Base-by-base conservation (phyloP, 192 early-diverging fungal genomes). In the Tieghemiomyces parasiticus region DNA sequence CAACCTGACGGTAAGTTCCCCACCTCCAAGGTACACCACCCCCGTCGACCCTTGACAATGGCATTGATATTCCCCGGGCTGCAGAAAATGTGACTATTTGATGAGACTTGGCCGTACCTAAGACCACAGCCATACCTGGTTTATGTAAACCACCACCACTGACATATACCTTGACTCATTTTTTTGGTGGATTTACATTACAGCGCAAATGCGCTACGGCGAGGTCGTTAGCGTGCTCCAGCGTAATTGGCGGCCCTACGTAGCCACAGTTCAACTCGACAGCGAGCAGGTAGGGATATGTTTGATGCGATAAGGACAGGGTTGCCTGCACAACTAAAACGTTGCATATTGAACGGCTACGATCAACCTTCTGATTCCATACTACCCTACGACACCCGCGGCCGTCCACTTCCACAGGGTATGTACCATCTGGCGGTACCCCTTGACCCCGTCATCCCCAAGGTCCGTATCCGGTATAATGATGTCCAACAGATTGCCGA, bases 241-340 rank as follows among this genome's bases (percentile, higher is more conserved):
- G 32, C 74, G 85, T 44, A 81, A 78, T 52, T 89, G 86, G 86
- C 75, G 84, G 42, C 74, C 83, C 29, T 89, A 81, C 66, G 86
- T 89, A 12, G 84, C 86, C 6, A 87, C 85, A 2, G 60, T 89
- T 25, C 84, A 87, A 61, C 47, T 34, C 12, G 78, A 85, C 56
- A 82, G 35, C 61, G 65, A 35, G 60, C 64, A 55, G n/a, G n/a
- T n/a, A n/a, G n/a, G n/a, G n/a, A n/a, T n/a, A n/a, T n/a, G n/a
- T n/a, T n/a, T n/a, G n/a, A n/a, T n/a, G n/a, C n/a, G n/a, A n/a
- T n/a, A n/a, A n/a, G n/a, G n/a, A n/a, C n/a, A n/a, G n/a, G n/a
- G n/a, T n/a, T n/a, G n/a, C n/a, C n/a, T n/a, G n/a, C n/a, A n/a
- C n/a, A n/a, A n/a, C n/a, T n/a, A n/a, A n/a, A n/a, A n/a, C n/a